Base-by-base conservation (phyloP, 2,329 filamentous ascomycete genomes). In the Emericellopsis cladophorae region DNA sequence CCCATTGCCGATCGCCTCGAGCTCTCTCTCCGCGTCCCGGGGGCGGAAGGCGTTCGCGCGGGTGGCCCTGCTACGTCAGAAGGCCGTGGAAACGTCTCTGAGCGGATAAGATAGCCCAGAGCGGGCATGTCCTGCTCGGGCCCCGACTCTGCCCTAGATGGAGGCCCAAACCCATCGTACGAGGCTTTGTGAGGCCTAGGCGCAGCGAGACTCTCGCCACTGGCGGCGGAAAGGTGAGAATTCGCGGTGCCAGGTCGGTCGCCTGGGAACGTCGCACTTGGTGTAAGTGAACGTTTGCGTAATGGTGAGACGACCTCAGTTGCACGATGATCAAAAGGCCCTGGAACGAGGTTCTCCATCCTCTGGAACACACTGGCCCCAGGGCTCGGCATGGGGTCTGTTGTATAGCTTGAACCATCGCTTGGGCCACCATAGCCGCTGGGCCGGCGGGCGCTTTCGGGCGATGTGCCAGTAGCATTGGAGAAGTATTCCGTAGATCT, bases 321-420 rank as follows among this genome's bases (percentile, higher is more conserved):
- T 4, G 59, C 61, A 48, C 61, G 59, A 46, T 53, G 56, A 46
- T 78, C 75, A 49, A 85, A 84, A 0, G 81, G 80, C 0, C 78
- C 80, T 1, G 80, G 76, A 2, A 75, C 68, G 51, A 84, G 80
- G 8, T 64, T 70, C 48, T 84, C 73, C 68, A 84, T 75, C 40
- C 76, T 72, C 46, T 74, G 69, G 49, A 82, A 51, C 23, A 85
- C 51, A 31, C 51, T 2, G 48, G 54, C 45, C 37, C 32, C 40
- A 18, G 74, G 72, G 46, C 67, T 77, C 16, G 65, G 56, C 4
- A 70, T 64, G 18, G 67, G 67, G 50, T 67, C 68, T 44, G 51
- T 55, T 31, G 57, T 50, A 39, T 67, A 65, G 64, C 37, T n/a
- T 9, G 22, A 12, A 12, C 60, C 51, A 23, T 65, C 62, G 15